phyloP scores from a whole-genome alignment of 495 filamentous ascomycete species.

The Talaromyces ruber region DNA sequence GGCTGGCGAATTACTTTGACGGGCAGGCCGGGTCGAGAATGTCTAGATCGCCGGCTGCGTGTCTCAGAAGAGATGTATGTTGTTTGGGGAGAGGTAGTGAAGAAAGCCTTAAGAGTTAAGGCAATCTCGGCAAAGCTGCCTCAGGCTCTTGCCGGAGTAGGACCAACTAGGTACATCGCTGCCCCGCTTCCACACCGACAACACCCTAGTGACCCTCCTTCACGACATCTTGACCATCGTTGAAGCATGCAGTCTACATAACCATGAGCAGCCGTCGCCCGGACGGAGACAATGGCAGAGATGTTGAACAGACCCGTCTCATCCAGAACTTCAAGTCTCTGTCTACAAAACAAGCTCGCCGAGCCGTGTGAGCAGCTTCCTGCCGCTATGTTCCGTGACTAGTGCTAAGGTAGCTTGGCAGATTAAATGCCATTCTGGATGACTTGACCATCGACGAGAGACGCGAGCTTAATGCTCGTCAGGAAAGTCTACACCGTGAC shows the following conservation, averaged over 20 bases:
- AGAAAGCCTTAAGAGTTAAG: neutral
- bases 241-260: neutral
- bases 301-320: neutral
- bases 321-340: constrained; percentile 7
- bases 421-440: constrained; percentile 20
- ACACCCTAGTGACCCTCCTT: no score
- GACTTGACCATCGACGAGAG: constrained; percentile 22
- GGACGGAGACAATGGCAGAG: neutral
- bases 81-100: neutral
- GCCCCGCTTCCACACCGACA: neutral
- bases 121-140: neutral
- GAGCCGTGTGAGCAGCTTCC: constrained; percentile 6
- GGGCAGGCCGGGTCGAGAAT: neutral
- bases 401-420: constrained; percentile 8
- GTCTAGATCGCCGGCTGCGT: neutral
- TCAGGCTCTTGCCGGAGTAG: neutral
- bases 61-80: neutral
- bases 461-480: constrained; percentile 19
- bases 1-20: neutral
- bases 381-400: neutral
- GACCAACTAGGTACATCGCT: neutral
- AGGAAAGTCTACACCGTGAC: constrained; percentile 22
- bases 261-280: neutral
- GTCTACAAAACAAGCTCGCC: constrained; percentile 7
- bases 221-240: neutral